These are phyloP conservation scores for Quercus mongolica DNA, from an alignment of 306 rosid species.

Conservation along the genomic window DNA sequence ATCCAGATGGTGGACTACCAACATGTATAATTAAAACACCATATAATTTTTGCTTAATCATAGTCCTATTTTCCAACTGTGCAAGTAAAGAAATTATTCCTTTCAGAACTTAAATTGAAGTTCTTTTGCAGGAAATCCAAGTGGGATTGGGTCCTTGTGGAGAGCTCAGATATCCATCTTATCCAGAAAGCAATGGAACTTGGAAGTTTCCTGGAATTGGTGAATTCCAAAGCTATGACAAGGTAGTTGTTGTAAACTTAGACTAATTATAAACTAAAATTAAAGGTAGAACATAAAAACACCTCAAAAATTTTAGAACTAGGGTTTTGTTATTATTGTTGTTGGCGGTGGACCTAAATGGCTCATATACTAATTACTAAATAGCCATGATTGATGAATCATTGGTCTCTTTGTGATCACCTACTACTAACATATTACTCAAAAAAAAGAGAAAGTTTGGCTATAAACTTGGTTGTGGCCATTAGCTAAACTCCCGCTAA, in stretches of 20 bases:
- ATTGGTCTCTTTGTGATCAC: not conserved
- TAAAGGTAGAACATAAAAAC: too few relatives aligned
- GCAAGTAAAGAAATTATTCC: not conserved
- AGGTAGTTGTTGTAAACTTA: constrained; percentile 44
- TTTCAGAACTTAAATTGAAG: constrained; percentile 12
- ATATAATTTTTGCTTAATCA: not conserved
- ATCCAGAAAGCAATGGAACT: constrained; percentile 85
- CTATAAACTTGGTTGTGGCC: too few relatives aligned
- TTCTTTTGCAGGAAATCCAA: constrained; percentile 78
- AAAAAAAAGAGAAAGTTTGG: too few relatives aligned
- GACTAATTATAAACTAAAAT: not conserved
- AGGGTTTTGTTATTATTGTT: too few relatives aligned
- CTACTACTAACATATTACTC: too few relatives aligned
- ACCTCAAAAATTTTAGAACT: too few relatives aligned
- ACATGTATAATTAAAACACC: too few relatives aligned
- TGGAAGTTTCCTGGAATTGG: constrained; percentile 96
- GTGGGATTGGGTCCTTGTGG: constrained; percentile 99
- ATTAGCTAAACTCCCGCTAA: too few relatives aligned
- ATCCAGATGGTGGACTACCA: too few relatives aligned
- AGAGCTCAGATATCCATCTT: constrained; percentile 93
- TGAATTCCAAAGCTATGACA: constrained; percentile 93
- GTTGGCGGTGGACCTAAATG: not conserved
- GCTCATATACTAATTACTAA: not conserved
- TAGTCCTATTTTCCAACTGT: not conserved
- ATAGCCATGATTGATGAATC: not conserved